Conservation (phyloP, 2,329 filamentous ascomycete species). For the Colletotrichum spinosum region DNA sequence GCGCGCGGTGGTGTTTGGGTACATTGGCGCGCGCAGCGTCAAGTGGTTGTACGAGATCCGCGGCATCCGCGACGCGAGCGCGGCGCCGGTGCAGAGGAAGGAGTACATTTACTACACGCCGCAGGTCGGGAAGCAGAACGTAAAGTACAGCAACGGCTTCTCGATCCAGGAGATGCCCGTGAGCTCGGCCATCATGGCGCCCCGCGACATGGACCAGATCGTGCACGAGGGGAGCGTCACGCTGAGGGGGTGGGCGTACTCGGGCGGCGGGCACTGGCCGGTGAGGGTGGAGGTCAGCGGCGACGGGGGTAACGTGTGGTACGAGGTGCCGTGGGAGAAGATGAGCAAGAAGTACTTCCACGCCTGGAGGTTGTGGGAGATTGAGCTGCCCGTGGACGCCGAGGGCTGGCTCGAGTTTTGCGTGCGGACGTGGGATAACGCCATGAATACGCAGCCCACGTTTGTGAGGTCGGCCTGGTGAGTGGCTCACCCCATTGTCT, state of each 20-base stretch:
- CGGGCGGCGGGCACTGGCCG: slow-evolving; percentile 68
- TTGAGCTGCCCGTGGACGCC: slow-evolving; percentile 70
- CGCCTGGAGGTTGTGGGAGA: slow-evolving; percentile 74
- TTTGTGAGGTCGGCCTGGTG: slow-evolving; percentile 53
- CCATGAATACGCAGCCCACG: slow-evolving; percentile 69
- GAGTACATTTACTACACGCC: slow-evolving; percentile 78
- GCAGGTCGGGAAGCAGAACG: slow-evolving; percentile 76
- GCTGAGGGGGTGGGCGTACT: slow-evolving; percentile 68
- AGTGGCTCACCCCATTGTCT: background rate
- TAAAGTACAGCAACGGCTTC: slow-evolving; percentile 68
- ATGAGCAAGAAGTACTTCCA: slow-evolving; percentile 71
- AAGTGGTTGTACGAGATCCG: slow-evolving; percentile 74
- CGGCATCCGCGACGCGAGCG: slow-evolving; percentile 66
- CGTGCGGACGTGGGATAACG: slow-evolving; percentile 71
- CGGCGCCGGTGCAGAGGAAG: slow-evolving; percentile 71
- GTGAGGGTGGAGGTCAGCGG: slow-evolving; percentile 72
- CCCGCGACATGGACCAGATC: slow-evolving; percentile 67
- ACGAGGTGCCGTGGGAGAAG: slow-evolving; percentile 69
- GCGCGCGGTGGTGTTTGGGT: slow-evolving; percentile 71
- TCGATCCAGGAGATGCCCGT: slow-evolving; percentile 81
- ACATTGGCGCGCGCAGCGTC: slow-evolving; percentile 74
- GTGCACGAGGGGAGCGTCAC: slow-evolving; percentile 69
- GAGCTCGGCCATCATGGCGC: slow-evolving; percentile 73
- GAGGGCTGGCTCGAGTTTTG: slow-evolving; percentile 72
- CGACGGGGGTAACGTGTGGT: slow-evolving; percentile 74